These are phyloP conservation scores for Kwoniella europaea DNA, from an alignment of 768 basidiomycete species.

Conservation along the genomic window DNA sequence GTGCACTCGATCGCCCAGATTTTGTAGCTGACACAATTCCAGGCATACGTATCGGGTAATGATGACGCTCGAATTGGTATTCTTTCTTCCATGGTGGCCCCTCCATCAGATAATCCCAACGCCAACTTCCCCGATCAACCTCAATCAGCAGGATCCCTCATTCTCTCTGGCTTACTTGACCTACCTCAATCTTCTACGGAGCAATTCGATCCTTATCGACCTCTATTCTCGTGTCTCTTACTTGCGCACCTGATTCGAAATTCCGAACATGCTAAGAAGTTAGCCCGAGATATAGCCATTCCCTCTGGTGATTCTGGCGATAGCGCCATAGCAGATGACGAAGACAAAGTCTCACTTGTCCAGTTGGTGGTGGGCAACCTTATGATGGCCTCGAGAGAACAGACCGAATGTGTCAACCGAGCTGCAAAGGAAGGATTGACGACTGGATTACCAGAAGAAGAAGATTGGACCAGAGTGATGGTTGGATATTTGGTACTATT, in stretches of 20 bases:
- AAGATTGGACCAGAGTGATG: conserved; percentile 89
- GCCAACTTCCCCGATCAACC: conserved; percentile 36
- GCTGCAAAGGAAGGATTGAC: conserved; percentile 64
- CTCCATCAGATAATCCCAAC: conserved; percentile 25
- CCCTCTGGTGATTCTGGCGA: conserved; percentile 43
- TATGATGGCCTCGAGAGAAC: conserved; percentile 77
- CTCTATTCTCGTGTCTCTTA: conserved; percentile 57
- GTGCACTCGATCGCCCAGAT: background rate
- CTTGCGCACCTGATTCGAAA: conserved; percentile 58
- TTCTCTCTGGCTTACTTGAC: conserved; percentile 59
- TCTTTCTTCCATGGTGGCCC: conserved; percentile 54
- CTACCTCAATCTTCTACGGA: conserved; percentile 39
- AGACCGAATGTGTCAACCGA: conserved; percentile 61
- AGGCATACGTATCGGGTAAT: conserved; percentile 59
- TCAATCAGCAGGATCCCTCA: conserved; percentile 57
- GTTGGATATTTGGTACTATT: conserved; percentile 82
- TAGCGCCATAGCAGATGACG: conserved; percentile 58
- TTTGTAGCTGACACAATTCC: background rate
- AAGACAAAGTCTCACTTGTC: conserved; percentile 70
- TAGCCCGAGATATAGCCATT: conserved; percentile 59
- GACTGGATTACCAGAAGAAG: conserved; percentile 66
- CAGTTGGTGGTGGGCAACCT: conserved; percentile 88
- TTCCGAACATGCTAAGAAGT: conserved; percentile 60
- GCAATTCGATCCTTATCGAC: conserved; percentile 56
- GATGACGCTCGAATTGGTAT: conserved; percentile 59